phyloP scores from a whole-genome alignment of 2,329 filamentous ascomycete species.

The Clonostachys byssicola region DNA sequence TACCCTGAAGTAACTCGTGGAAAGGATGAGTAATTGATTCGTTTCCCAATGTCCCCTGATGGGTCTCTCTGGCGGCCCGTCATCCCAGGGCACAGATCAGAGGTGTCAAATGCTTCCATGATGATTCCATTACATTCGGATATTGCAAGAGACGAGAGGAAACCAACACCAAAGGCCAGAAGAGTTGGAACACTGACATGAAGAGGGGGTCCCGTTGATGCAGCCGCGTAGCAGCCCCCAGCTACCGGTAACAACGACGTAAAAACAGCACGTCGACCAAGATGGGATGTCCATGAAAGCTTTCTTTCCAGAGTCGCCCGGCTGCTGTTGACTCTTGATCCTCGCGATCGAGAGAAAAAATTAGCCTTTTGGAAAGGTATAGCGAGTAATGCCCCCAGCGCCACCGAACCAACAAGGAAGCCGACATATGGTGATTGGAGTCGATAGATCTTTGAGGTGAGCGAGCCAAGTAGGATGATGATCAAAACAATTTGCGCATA shows the following conservation, averaged over 20 bases:
- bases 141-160: constrained; percentile 68
- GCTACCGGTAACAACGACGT: constrained; percentile 62
- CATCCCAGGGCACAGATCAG: constrained; percentile 70
- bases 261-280: constrained; percentile 65
- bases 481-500: constrained; percentile 73
- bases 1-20: constrained; percentile 70
- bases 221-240: constrained; percentile 63
- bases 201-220: constrained; percentile 57
- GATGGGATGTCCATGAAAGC: constrained; percentile 67
- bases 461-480: constrained; percentile 66
- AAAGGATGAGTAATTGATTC: constrained; percentile 72
- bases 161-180: constrained; percentile 63
- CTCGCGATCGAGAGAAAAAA: constrained; percentile 61
- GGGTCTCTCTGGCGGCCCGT: constrained; percentile 48
- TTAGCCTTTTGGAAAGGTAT: constrained; percentile 72
- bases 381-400: constrained; percentile 64
- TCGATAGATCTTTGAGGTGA: constrained; percentile 65
- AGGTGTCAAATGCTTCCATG: constrained; percentile 81
- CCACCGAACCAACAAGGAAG: constrained; percentile 59
- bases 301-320: constrained; percentile 62
- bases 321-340: constrained; percentile 54
- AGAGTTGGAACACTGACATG: constrained; percentile 60
- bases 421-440: constrained; percentile 63
- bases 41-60: constrained; percentile 30
- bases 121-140: constrained; percentile 73